Evolutionary conservation across 352 stramenopile genomes (phyloP).

Genomic region (Peronospora destructor): DNA sequence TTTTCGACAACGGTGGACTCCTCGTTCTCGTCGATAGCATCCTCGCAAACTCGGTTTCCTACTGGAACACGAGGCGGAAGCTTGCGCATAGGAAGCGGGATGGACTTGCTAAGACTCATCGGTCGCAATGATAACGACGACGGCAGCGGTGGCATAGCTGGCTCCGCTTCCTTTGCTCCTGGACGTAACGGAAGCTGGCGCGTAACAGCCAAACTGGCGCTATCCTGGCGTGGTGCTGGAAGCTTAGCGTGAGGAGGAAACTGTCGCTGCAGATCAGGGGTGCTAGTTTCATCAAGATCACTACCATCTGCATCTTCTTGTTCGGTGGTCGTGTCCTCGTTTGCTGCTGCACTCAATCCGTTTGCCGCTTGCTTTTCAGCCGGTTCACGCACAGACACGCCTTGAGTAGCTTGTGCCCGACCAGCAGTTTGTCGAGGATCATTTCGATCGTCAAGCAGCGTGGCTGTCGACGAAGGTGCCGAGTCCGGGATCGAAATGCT

Average conservation of each 20-base stretch:
- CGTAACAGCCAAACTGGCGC: conserved; percentile 19
- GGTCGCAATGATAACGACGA: conserved; percentile 55
- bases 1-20: conserved; percentile 42
- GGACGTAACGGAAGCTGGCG: conserved; percentile 18
- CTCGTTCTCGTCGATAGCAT: conserved; percentile 39
- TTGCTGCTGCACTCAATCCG: not conserved
- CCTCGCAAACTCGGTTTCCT: conserved; percentile 17
- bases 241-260: conserved; percentile 17
- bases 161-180: conserved; percentile 15
- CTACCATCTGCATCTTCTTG: conserved; percentile 8
- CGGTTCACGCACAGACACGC: not conserved
- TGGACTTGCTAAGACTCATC: conserved; percentile 80
- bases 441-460: conserved; percentile 21
- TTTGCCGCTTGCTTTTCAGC: conserved; percentile 11
- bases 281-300: conserved; percentile 3
- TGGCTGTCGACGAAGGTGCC: conserved; percentile 21
- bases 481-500: conserved; percentile 53
- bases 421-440: conserved; percentile 5
- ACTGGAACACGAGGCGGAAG: conserved; percentile 21
- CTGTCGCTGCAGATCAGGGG: conserved; percentile 1
- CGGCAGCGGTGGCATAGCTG: conserved; percentile 34
- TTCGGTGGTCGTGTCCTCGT: conserved; percentile 1
- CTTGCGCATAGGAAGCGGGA: conserved; percentile 47
- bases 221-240: conserved; percentile 16
- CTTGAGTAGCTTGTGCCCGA: conserved; percentile 6